A percentile compares a stretch with the other conserved stretches of the same genome.
phyloP scores from a whole-genome alignment of 768 basidiomycete species.

The Cubamyces lactineus region DNA sequence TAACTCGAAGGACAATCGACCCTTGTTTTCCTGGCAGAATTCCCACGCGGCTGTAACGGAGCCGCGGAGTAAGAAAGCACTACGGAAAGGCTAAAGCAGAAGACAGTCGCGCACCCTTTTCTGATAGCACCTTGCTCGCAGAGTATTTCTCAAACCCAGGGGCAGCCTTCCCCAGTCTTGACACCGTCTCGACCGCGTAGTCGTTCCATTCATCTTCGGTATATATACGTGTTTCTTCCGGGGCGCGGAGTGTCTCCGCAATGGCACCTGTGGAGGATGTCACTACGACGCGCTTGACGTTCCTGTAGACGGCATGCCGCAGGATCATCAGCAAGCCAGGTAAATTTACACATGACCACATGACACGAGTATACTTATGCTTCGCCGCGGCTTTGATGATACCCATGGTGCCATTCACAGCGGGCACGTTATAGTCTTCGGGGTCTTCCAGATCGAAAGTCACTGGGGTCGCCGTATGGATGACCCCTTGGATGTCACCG shows the following conservation, averaged over 20 bases:
- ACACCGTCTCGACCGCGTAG: constrained; percentile 44
- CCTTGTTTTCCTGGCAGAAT: constrained; percentile 47
- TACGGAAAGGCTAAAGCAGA: background rate
- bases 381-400: constrained; percentile 55
- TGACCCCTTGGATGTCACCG: constrained; percentile 69
- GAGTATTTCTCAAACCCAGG: constrained; percentile 47
- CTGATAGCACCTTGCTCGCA: constrained; percentile 60
- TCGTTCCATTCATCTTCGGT: constrained; percentile 67
- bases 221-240: constrained; percentile 33
- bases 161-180: constrained; percentile 52
- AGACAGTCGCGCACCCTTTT: constrained; percentile 35
- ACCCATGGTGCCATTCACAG: constrained; percentile 68
- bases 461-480: constrained; percentile 68
- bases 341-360: no score
- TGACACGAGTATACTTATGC: background rate
- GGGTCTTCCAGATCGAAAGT: constrained; percentile 46
- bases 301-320: constrained; percentile 26
- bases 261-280: constrained; percentile 56
- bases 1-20: constrained; percentile 31
- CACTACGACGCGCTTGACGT: constrained; percentile 66
- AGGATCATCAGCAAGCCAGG: background rate
- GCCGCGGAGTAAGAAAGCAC: background rate
- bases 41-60: constrained; percentile 48
- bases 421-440: constrained; percentile 64
- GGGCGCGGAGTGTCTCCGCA: constrained; percentile 23